Base-by-base conservation (phyloP, 2,329 filamentous ascomycete species). In the Aspergillus pseudonomiae region DNA sequence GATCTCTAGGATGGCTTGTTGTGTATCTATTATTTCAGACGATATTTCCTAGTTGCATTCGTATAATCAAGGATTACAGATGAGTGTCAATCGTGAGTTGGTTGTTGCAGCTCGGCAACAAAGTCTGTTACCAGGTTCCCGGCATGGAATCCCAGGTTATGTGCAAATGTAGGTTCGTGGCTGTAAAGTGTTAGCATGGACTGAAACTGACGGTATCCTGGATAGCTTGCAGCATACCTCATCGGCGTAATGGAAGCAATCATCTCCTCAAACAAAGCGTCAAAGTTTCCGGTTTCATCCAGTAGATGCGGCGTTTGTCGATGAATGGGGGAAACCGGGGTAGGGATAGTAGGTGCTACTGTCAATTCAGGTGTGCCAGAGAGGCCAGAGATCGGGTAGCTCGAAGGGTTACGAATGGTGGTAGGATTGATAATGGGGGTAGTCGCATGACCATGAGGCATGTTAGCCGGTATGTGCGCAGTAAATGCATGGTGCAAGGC, bases 211-310 rank as follows among this genome's bases (percentile, higher is more conserved):
- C 2, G 16, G 19, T 7, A 6, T n/a, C 1, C 6, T 1, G 7
- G 2, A 46, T 24, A 21, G 10, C 26, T 28, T 28, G 26, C 3
- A 24, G 43, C 10, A 46, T 46, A 46, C 43, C 43, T 46, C 43
- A 46, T 24, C 3, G 43, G 43, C 11, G 21, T 46, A 24, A 45
- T 67, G 67, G 45, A 72, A 69, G 9, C 70, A 66, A 41, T 21
- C 21, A 57, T 45, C 28, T 41, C 55, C 45, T 57, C 19, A 71
- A 41, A 41, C 7, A 41, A 4, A 10, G 39, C 39, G 7, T 41
- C 39, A 41, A 41, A 41, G 19, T 4, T n/a, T 9, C 6, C 39
- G 0, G 39, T 41, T n/a, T 41, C 39, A n/a, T 41, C 39, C 3
- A 10, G 9, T 10, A 41, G 6, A n/a, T 9, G 39, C 3, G 19